These are phyloP conservation scores for Coemansia sp. DNA, from an alignment of 192 early-diverging fungal genomes.

Conservation along the genomic window DNA sequence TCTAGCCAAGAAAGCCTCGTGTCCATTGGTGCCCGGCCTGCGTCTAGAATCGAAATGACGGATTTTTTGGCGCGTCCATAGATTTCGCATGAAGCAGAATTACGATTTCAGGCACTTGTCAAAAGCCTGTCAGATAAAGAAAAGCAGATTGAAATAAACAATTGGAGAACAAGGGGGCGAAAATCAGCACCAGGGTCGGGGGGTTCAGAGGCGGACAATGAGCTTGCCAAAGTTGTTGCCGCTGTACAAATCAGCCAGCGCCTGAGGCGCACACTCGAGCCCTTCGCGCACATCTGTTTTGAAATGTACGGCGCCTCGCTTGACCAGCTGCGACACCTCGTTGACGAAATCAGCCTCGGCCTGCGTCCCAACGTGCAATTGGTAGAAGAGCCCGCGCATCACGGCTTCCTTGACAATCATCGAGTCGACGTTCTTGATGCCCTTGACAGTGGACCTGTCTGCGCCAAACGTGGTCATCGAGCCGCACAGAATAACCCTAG, in stretches of 20 bases:
- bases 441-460: conserved; percentile 45
- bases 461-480: conserved; percentile 66
- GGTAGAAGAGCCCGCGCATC: conserved; percentile 67
- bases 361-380: conserved; percentile 50
- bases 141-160: too few species aligned
- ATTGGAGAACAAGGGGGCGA: too few species aligned
- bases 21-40: too few species aligned
- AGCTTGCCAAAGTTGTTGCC: conserved; percentile 72
- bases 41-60: too few species aligned
- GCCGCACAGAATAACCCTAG: conserved; percentile 71
- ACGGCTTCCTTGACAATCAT: conserved; percentile 58
- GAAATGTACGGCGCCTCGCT: conserved; percentile 62
- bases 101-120: too few species aligned
- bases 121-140: too few species aligned
- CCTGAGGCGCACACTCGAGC: conserved; percentile 62
- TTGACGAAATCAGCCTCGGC: conserved; percentile 55
- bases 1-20: too few species aligned
- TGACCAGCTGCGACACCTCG: conserved; percentile 56
- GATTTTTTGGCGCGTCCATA: background rate
- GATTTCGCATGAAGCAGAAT: too few species aligned
- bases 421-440: conserved; percentile 57
- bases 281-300: conserved; percentile 60
- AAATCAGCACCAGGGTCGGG: too few species aligned
- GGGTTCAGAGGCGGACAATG: conserved; percentile 49
- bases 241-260: conserved; percentile 58